Conservation (phyloP, 768 basidiomycete species). For the Phaeolepiota aurea region DNA sequence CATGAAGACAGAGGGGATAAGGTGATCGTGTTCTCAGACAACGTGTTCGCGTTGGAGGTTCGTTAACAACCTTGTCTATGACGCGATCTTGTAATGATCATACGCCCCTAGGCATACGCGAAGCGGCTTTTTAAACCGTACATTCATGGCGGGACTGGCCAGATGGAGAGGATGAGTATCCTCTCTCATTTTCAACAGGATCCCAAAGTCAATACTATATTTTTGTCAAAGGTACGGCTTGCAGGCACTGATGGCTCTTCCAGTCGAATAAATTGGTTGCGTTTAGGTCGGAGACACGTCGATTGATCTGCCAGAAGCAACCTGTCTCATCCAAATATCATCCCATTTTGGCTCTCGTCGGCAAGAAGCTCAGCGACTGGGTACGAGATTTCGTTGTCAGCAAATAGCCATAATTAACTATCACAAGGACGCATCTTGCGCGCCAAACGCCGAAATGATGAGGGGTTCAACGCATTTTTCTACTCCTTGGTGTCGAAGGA, state of each 20-base stretch:
- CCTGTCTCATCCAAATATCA: slow-evolving; percentile 98
- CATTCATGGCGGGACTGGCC: slow-evolving; percentile 93
- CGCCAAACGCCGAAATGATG: slow-evolving; percentile 96
- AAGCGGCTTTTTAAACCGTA: slow-evolving; percentile 89
- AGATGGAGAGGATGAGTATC: slow-evolving; percentile 93
- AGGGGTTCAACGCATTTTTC: slow-evolving; percentile 99
- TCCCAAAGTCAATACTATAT: slow-evolving; percentile 95
- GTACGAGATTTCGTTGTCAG: slow-evolving; percentile 29
- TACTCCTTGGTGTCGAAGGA: slow-evolving; percentile 99
- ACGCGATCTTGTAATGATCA: too few relatives aligned
- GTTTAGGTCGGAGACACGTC: slow-evolving; percentile 94
- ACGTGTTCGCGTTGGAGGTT: slow-evolving; percentile 94
- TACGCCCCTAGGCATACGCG: slow-evolving; percentile 66
- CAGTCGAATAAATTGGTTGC: slow-evolving; percentile 1
- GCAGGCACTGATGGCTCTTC: background rate
- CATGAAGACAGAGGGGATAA: slow-evolving; percentile 98
- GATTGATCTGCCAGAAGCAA: slow-evolving; percentile 97
- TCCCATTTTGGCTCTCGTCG: slow-evolving; percentile 97
- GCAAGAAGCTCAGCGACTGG: slow-evolving; percentile 95
- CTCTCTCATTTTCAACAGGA: slow-evolving; percentile 94
- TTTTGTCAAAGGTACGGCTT: slow-evolving; percentile 82
- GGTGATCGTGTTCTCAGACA: slow-evolving; percentile 98
- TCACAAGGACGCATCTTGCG: slow-evolving; percentile 83
- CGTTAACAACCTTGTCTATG: slow-evolving; percentile 11
- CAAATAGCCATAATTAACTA: slow-evolving; percentile 6